Base-by-base conservation (phyloP, 148 eudicot species). In the Cornus kousa region DNA sequence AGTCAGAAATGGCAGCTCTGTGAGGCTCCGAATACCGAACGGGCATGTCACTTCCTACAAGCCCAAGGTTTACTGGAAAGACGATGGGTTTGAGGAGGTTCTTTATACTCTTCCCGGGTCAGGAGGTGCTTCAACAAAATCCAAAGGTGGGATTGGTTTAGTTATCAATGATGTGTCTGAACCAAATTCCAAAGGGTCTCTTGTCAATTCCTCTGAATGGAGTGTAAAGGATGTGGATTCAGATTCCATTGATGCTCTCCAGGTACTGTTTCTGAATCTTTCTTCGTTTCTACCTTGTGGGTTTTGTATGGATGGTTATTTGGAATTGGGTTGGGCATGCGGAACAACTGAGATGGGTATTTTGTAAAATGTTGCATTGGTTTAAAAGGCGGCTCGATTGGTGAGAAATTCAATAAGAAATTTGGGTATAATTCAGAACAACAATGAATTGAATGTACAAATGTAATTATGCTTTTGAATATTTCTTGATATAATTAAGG, bases 51-150 rank as follows among this genome's bases (percentile, higher is more conserved):
- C 89, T 69, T 95, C 98, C 14, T 95, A 95, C 89, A 89, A 82
- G 89, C 98, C 98, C 40, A 93, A 91, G 74, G 96, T 95, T n/a
- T 86, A 80, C 78, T 95, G 98, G 98, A 93, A 89, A 79, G 97
- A 93, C 28, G 96, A 93, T 68, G 96, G 94, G 0, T 93, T 82
- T 66, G 94, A 92, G 81, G 97, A 93, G 86, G 82, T 95, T 73
- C 87, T 95, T 66, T 90, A 90, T 74, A 87, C 97, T 7, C 74
- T 94, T 79, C 83, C 87, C 17, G 32, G 37, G 28, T 28, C 71
- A 24, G 76, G 13, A 5, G 60, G 35, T 13, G 3, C 8, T 43
- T 23, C 80, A 68, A 14, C 69, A 8, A 82, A 69, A 67, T 73
- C 85, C 28, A 90, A 81, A 89, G 97, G 98, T 1, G 98, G 97